Percentiles rank a stretch among this genome's conserved stretches.
Conservation (phyloP, 148 eudicot species). For the Spergularia bocconei region DNA sequence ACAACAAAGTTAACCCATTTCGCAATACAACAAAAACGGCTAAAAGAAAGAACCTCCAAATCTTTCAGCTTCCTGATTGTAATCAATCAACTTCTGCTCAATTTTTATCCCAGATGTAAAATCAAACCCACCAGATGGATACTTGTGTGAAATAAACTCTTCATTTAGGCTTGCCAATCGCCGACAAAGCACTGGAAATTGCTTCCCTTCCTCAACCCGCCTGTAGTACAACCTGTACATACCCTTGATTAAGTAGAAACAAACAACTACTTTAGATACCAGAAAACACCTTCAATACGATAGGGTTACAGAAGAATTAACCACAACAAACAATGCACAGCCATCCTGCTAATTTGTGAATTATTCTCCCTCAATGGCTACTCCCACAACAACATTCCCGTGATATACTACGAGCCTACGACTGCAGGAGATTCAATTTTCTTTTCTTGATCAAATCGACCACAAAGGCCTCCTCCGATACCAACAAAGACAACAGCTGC, state of each 20-base stretch:
- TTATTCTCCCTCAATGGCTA: too few species aligned
- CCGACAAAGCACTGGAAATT: constrained; percentile 80
- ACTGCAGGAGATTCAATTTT: neutral
- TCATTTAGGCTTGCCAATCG: constrained; percentile 73
- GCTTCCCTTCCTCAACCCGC: constrained; percentile 89
- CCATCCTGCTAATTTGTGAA: neutral
- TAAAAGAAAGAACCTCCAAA: constrained; percentile 62
- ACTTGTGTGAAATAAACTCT: constrained; percentile 81
- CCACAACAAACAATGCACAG: neutral
- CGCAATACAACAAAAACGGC: neutral
- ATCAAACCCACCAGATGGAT: constrained; percentile 85
- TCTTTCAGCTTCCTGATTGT: constrained; percentile 87
- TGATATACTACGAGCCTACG: too few species aligned
- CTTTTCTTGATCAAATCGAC: neutral
- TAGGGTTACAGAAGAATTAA: neutral
- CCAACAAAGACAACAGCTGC: neutral
- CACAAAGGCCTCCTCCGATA: neutral
- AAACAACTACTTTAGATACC: constrained; percentile 14
- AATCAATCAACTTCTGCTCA: constrained; percentile 87
- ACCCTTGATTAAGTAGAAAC: constrained; percentile 39
- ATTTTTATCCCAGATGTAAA: constrained; percentile 80
- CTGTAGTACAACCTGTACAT: constrained; percentile 83
- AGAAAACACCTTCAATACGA: neutral
- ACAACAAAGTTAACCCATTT: neutral
- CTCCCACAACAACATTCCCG: neutral